Evolutionary conservation across 192 early-diverging fungal genomes (phyloP), one percentile per base, ranked within the genome.

Genomic region (Rhizophagus prolifer): DNA sequence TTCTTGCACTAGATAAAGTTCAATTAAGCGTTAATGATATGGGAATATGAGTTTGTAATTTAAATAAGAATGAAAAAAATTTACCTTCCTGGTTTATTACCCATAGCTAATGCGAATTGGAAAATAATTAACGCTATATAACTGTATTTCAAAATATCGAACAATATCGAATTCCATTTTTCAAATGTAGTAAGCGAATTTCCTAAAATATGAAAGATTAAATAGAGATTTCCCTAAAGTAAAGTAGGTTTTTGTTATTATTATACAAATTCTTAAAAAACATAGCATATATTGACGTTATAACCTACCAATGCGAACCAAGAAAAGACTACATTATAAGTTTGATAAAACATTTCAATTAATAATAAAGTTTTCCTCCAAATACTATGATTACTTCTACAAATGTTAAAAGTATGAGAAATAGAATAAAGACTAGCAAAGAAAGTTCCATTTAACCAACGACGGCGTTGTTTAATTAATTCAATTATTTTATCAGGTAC

Each of bases 391-490:
- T 89, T 89, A 7, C 91, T 91, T 63, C 88, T 81, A 82, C 91
- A 93, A 80, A 98, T 91, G 72, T 88, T 86, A 78, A 84, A 87
- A 84, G 88, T 95, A 82, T 96, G 89, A 8, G 82, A 85, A 60
- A 94, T 80, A 21, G 95, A 92, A 85, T 95, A 95, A 62, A 98
- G 87, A 31, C 90, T 89, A 4, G 96, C 96, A 83, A 97, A 97
- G 88, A 95, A 95, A 13, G 92, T 93, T 46, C 96, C 96, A 85
- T 96, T 95, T 73, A 94, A 89, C 97, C 97, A 98, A 81, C 97
- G 91, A 63, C 96, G 91, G 70, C 96, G 90, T 86, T 98, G 97
- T 34, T 94, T 95, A 60, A 98, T 95, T 61, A 97, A 92, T 81
- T 98, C 97, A 38, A 91, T 87, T 44, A 94, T 84, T 1, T 82